Percentiles rank a stretch among this genome's conserved stretches.
phyloP scores from a whole-genome alignment of 345 rosid species.

The Sisymbrium irio region DNA sequence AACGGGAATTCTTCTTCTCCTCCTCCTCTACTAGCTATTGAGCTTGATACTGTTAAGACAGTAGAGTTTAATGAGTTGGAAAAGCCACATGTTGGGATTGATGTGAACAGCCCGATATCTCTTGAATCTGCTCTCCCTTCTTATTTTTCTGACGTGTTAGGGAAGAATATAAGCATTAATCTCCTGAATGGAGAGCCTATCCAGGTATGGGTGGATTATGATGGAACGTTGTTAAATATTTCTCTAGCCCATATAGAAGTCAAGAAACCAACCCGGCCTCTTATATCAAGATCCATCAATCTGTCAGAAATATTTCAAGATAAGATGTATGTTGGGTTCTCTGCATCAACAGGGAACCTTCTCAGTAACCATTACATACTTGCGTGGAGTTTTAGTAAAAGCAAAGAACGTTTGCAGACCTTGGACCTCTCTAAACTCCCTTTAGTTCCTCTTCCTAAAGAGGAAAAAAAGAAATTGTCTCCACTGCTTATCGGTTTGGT shows the following conservation, averaged over 20 bases:
- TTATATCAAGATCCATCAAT: slow-evolving; percentile 43
- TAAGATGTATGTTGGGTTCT: slow-evolving; percentile 51
- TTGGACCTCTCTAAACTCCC: slow-evolving; percentile 50
- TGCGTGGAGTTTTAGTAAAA: slow-evolving; percentile 60
- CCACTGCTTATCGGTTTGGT: slow-evolving; percentile 17
- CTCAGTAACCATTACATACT: slow-evolving; percentile 43
- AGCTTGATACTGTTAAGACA: slow-evolving; percentile 46
- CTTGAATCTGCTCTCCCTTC: neutral
- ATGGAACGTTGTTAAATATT: slow-evolving; percentile 36
- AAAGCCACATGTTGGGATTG: slow-evolving; percentile 48
- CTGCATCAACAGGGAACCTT: slow-evolving; percentile 42
- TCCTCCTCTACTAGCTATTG: slow-evolving; percentile 54
- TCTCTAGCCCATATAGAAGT: slow-evolving; percentile 36
- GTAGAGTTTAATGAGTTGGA: slow-evolving; percentile 34
- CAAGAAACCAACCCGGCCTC: slow-evolving; percentile 41
- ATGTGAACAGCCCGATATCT: slow-evolving; percentile 13
- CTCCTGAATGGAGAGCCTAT: slow-evolving; percentile 45
- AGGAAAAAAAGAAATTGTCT: slow-evolving; percentile 13
- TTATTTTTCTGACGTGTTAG: neutral
- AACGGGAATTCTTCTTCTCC: slow-evolving; percentile 15
- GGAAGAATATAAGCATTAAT: slow-evolving; percentile 23
- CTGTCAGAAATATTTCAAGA: slow-evolving; percentile 38
- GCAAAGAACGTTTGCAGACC: slow-evolving; percentile 22
- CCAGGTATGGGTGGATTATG: slow-evolving; percentile 47
- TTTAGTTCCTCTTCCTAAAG: slow-evolving; percentile 38